Evolutionary conservation across 805 yeast species (phyloP), one percentile per base, ranked within the genome.

Genomic region (Lachancea meyersii): DNA sequence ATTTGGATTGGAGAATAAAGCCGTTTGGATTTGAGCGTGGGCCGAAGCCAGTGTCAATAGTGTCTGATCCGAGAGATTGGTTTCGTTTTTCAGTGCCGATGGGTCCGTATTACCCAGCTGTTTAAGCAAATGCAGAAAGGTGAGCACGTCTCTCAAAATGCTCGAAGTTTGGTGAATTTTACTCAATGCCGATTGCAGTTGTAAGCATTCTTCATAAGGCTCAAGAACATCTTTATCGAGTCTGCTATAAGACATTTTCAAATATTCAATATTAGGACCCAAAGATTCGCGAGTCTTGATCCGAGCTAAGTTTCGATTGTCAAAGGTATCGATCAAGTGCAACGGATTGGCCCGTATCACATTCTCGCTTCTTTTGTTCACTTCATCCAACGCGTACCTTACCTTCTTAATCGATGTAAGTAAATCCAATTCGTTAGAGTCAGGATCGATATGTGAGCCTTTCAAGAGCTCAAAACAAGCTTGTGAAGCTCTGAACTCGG

Each of bases 101-200:
- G 27, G 8, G 3, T 14, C 11, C 13, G 31, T 26, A 2, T 46
- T 38, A 6, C 38, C 36, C 13, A 61, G 46, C 42, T 52, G 55
- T 17, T 52, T 48, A 1, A 54, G 45, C 38, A 60, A 43, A 42
- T 60, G 63, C 11, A 58, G 32, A 32, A 53, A 57, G 16, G 58
- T 45, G 21, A 60, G 45, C 4, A 59, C 51, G 35, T 59, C 63
- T 40, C 65, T 53, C 36, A 61, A 42, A 8, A 60, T 38, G 27
- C 48, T 57, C 4, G 63, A 54, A 5, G 65, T 60, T 43, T 61
- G 65, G 42, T 61, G 64, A 19, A 61, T 51, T 40, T 60, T 61
- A 45, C 55, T 52, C 22, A 60, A 47, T 4, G 56, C 61, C n/a
- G 45, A 41, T 41, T 60, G 65, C 20, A 61, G 38, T 41, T 48